phyloP scores from a whole-genome alignment of 202 grass and related monocot genomes.

The Bolboschoenoplectus hybrid region DNA sequence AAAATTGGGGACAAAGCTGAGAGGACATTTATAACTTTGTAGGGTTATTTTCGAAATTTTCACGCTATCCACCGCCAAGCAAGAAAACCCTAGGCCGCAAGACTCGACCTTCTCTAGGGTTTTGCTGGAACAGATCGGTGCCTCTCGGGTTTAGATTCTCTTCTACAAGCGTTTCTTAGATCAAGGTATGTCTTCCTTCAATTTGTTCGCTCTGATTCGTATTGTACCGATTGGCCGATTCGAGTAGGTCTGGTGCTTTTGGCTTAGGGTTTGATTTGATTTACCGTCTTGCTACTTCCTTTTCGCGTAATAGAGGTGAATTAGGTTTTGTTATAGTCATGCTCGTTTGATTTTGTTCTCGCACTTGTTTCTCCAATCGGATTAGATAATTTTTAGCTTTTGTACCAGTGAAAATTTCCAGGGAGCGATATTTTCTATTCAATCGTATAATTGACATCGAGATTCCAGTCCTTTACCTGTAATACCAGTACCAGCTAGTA shows the following conservation, averaged over 20 bases:
- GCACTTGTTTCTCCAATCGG: not conserved
- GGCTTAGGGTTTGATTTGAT: not conserved
- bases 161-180: not conserved
- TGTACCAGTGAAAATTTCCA: not conserved
- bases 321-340: not conserved
- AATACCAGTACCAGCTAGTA: not conserved
- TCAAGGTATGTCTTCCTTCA: conserved; percentile 18
- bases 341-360: not conserved
- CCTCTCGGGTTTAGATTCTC: not conserved
- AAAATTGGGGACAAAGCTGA: not conserved
- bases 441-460: not conserved
- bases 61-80: not conserved
- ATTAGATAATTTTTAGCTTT: not conserved
- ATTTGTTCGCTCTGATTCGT: not conserved
- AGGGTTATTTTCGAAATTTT: not conserved
- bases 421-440: not conserved
- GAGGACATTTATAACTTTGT: not conserved
- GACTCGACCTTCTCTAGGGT: conserved; percentile 31
- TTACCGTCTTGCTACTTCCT: not conserved
- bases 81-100: conserved; percentile 31
- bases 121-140: conserved; percentile 17
- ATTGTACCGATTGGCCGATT: not conserved
- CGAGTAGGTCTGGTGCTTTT: not conserved
- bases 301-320: not conserved
- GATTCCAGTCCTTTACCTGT: not conserved